phyloP scores from a whole-genome alignment of 2,329 filamentous ascomycete species.

The Paecilomyces formosus region DNA sequence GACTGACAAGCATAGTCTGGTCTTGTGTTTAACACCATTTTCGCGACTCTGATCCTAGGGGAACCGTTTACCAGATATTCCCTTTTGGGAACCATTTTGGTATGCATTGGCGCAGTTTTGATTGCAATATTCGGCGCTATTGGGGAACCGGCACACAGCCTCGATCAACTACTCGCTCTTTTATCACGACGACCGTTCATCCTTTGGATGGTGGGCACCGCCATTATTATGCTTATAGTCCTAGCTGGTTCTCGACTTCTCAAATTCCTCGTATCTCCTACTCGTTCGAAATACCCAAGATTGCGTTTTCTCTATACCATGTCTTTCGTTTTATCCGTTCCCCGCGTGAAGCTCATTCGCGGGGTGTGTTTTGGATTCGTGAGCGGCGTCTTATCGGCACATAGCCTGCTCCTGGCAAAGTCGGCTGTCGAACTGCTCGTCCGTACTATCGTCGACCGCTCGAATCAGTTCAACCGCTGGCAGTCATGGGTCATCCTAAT shows the following conservation, averaged over 20 bases:
- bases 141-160: conserved; percentile 80
- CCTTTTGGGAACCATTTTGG: conserved; percentile 79
- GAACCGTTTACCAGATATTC: conserved; percentile 94
- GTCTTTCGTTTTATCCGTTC: conserved; percentile 36
- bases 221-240: conserved; percentile 62
- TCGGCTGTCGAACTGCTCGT: conserved; percentile 93
- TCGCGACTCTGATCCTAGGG: conserved; percentile 83
- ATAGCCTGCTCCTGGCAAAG: conserved; percentile 88
- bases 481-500: conserved; percentile 89
- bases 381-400: conserved; percentile 87
- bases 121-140: conserved; percentile 94
- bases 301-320: conserved; percentile 39
- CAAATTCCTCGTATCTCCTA: conserved; percentile 28
- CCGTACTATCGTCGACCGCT: conserved; percentile 71
- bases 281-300: conserved; percentile 23
- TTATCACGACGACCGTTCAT: conserved; percentile 70
- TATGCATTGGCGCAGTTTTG: conserved; percentile 78
- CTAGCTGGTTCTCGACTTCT: conserved; percentile 50
- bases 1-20: conserved; percentile 52
- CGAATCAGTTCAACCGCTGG: conserved; percentile 93
- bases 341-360: conserved; percentile 65
- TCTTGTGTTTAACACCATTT: conserved; percentile 96
- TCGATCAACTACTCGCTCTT: conserved; percentile 72
- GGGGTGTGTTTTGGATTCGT: conserved; percentile 85
- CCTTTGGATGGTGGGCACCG: conserved; percentile 79